Percentiles rank a stretch among this genome's conserved stretches.
phyloP scores from a whole-genome alignment of 1,284 basidiomycete genomes.

The Ceratobasidium sp. region DNA sequence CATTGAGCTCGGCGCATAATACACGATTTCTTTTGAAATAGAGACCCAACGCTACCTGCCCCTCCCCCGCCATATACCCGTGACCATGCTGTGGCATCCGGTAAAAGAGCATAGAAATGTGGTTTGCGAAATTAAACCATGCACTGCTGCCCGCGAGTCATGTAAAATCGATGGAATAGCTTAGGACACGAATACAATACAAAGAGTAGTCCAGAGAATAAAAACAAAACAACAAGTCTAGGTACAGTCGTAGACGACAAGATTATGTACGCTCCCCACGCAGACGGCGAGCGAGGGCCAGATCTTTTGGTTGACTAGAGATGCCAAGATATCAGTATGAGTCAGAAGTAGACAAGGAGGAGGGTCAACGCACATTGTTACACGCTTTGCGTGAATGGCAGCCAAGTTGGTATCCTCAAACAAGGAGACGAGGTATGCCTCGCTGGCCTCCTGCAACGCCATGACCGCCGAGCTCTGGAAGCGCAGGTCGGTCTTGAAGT shows the following conservation, averaged over 20 bases:
- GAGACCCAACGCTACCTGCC: no score
- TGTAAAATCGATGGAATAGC: slow-evolving; percentile 28
- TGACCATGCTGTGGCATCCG: no score
- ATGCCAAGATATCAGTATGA: slow-evolving; percentile 52
- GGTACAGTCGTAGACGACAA: slow-evolving; percentile 47
- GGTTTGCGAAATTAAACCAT: no score
- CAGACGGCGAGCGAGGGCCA: slow-evolving; percentile 72
- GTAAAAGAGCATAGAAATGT: no score
- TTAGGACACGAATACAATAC: slow-evolving; percentile 39
- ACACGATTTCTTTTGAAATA: no score
- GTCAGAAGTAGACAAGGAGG: slow-evolving; percentile 55
- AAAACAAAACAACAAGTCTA: slow-evolving; percentile 51
- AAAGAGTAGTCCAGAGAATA: slow-evolving; percentile 10
- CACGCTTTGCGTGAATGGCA: slow-evolving; percentile 92
- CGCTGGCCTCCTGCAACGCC: slow-evolving; percentile 83
- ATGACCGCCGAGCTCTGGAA: slow-evolving; percentile 87
- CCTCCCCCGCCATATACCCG: no score
- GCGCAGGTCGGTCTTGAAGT: slow-evolving; percentile 76
- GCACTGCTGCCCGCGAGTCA: no score
- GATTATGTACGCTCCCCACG: slow-evolving; percentile 63
- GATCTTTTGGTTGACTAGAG: slow-evolving; percentile 75
- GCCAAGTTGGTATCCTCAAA: slow-evolving; percentile 94
- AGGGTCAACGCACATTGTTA: slow-evolving; percentile 69
- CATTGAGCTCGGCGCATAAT: background rate
- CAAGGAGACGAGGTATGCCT: slow-evolving; percentile 88